These are phyloP conservation scores for Eremothecium sinecaudum DNA, from an alignment of 1,139 yeast genomes.

Conservation along the genomic window DNA sequence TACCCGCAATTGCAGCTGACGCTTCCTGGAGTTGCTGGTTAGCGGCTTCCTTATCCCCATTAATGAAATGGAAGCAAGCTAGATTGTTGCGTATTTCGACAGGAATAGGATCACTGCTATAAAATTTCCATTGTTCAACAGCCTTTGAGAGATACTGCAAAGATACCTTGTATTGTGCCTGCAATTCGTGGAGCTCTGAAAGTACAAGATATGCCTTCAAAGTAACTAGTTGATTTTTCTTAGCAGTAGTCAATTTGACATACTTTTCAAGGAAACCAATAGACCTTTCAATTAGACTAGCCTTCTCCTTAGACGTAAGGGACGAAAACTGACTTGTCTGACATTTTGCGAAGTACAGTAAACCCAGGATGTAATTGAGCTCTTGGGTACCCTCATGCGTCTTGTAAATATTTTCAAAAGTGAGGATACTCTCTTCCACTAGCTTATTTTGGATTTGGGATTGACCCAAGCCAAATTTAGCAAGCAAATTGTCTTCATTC, in stretches of 20 bases:
- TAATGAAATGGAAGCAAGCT: constrained; percentile 73
- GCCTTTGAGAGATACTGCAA: constrained; percentile 50
- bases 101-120: constrained; percentile 44
- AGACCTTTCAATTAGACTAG: constrained; percentile 39
- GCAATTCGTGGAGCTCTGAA: constrained; percentile 58
- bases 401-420: constrained; percentile 68
- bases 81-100: constrained; percentile 69
- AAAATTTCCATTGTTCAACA: constrained; percentile 40
- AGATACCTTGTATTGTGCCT: constrained; percentile 46
- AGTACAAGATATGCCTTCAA: constrained; percentile 61
- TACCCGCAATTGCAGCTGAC: constrained; percentile 29
- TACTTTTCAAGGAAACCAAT: constrained; percentile 65
- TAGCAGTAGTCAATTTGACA: constrained; percentile 48
- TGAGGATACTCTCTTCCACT: constrained; percentile 72
- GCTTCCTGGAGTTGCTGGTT: constrained; percentile 46
- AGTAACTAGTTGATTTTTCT: constrained; percentile 51
- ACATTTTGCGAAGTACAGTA: constrained; percentile 50
- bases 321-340: constrained; percentile 17
- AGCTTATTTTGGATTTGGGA: constrained; percentile 69
- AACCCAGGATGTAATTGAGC: constrained; percentile 65
- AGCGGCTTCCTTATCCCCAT: constrained; percentile 48
- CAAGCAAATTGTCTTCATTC: constrained; percentile 53
- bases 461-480: constrained; percentile 80
- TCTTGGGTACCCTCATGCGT: constrained; percentile 64
- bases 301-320: constrained; percentile 16